Conservation (phyloP, 148 eudicot genomes). For the Arctostaphylos glauca region DNA sequence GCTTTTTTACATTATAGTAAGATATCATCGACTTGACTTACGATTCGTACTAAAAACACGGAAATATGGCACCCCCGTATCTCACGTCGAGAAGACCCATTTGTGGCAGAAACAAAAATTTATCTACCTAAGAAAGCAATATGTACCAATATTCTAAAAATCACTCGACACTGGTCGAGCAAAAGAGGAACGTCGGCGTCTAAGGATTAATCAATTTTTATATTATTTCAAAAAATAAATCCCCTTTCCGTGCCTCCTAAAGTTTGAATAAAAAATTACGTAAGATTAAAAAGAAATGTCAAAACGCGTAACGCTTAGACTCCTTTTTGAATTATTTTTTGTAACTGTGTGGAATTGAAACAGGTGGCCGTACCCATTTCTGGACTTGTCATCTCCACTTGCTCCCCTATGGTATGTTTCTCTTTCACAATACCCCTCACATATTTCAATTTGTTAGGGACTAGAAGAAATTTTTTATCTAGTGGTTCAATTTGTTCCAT, state of each 20-base stretch:
- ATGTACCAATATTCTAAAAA: not conserved
- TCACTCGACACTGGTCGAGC: no score
- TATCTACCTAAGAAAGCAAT: not conserved
- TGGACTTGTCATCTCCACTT: slow-evolving; percentile 74
- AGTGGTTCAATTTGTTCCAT: not conserved
- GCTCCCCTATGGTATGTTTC: slow-evolving; percentile 78
- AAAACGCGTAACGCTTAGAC: no score
- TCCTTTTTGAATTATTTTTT: not conserved
- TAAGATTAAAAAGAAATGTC: no score
- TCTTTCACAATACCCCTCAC: not conserved
- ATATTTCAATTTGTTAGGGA: not conserved
- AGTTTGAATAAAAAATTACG: no score
- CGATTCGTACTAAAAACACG: not conserved
- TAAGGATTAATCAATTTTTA: no score
- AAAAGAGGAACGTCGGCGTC: no score
- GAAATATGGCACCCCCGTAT: not conserved
- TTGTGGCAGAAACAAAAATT: not conserved
- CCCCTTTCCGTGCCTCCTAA: no score
- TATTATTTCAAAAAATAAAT: no score
- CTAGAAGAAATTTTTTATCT: not conserved
- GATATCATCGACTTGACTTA: no score
- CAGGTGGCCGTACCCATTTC: slow-evolving; percentile 99
- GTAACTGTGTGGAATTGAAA: not conserved
- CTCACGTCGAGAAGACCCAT: no score
- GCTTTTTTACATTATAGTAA: no score